phyloP scores from a whole-genome alignment of 805 yeast genomes.

The Wickerhamiella slavikovae region DNA sequence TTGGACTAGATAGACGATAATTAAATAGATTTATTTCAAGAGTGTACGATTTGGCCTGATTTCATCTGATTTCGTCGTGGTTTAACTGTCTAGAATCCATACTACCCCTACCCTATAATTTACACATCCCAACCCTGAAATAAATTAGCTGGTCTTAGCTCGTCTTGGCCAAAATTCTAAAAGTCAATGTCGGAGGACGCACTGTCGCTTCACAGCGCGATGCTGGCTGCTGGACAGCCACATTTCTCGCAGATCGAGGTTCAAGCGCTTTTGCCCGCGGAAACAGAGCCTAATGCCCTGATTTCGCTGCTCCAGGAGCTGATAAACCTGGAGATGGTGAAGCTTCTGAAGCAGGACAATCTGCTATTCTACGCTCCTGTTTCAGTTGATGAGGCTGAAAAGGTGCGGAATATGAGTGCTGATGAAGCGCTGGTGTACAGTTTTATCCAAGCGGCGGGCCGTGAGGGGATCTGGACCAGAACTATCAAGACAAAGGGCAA shows the following conservation, averaged over 20 bases:
- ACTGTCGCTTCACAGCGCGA: slow-evolving; percentile 34
- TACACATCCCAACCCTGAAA: background rate
- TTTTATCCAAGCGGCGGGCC: slow-evolving; percentile 74
- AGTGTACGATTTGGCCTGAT: background rate
- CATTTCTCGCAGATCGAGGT: slow-evolving; percentile 54
- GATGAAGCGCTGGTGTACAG: slow-evolving; percentile 87
- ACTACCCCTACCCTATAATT: background rate
- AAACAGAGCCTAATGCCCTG: slow-evolving; percentile 23
- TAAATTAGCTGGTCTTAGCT: too few relatives aligned
- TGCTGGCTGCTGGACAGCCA: slow-evolving; percentile 31
- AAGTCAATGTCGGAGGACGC: slow-evolving; percentile 22
- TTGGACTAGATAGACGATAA: slow-evolving; percentile 7
- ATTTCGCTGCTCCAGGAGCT: slow-evolving; percentile 27
- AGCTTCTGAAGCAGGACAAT: slow-evolving; percentile 44
- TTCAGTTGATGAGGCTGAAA: slow-evolving; percentile 48
- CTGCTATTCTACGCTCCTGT: slow-evolving; percentile 54
- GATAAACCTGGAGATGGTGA: slow-evolving; percentile 37
- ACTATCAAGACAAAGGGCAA: slow-evolving; percentile 76
- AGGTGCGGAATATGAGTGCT: slow-evolving; percentile 52
- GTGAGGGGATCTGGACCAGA: slow-evolving; percentile 95
- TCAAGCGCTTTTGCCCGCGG: slow-evolving; percentile 26
- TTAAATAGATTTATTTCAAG: background rate
- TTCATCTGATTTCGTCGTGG: background rate
- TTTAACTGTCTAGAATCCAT: background rate
- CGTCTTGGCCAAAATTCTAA: too few relatives aligned